Evolutionary conservation across 331 rosid species (phyloP).

Genomic region (Dryas integrifolia): DNA sequence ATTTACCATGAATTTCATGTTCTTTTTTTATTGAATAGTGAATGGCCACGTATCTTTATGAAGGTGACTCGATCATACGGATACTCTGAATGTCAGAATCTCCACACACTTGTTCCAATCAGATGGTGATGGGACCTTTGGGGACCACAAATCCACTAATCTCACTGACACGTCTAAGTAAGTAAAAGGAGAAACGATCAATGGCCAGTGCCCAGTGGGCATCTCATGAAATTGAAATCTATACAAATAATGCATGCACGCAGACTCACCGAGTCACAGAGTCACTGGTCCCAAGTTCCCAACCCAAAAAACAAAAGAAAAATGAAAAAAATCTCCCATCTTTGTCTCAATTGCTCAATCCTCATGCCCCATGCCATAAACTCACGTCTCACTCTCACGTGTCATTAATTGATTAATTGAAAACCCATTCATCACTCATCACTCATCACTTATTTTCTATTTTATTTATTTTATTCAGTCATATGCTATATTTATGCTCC

Average conservation of each 20-base stretch:
- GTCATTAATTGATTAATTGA: background rate
- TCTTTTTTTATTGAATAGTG: no score
- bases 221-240: background rate
- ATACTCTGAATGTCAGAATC: background rate
- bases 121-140: conserved; percentile 12
- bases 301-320: background rate
- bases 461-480: background rate
- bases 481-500: no score
- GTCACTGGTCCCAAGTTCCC: background rate
- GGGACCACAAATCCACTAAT: background rate
- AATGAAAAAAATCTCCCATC: no score
- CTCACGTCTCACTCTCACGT: background rate
- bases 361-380: background rate
- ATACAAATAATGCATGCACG: background rate
- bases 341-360: no score
- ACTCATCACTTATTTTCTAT: background rate
- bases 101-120: conserved; percentile 15
- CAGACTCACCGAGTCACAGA: no score
- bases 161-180: background rate
- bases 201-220: background rate
- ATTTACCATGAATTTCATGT: background rate
- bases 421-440: background rate
- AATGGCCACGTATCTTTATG: background rate
- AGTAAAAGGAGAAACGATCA: background rate
- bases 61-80: no score